Evolutionary conservation across 2,329 filamentous ascomycete species (phyloP).

Genomic region (Simplicillium aogashimaense): DNA sequence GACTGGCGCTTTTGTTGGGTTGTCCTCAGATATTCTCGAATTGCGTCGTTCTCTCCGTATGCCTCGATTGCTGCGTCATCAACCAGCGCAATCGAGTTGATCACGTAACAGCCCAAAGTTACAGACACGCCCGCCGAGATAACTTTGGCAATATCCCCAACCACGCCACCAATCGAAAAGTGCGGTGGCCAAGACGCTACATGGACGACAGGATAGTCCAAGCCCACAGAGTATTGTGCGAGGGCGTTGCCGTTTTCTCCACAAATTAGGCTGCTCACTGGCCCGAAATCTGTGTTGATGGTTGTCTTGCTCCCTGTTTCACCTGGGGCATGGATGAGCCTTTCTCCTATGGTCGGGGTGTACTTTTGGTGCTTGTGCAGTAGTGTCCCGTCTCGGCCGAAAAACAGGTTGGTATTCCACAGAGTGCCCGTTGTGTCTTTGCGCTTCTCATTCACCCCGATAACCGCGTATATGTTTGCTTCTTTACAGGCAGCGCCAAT

Average conservation of each 20-base stretch:
- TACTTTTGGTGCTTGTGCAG: slow-evolving; percentile 11
- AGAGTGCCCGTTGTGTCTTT: slow-evolving; percentile 8
- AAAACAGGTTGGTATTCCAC: slow-evolving; percentile 10
- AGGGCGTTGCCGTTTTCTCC: slow-evolving; percentile 10
- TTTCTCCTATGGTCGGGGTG: slow-evolving; percentile 9
- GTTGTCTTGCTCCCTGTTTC: slow-evolving; percentile 7
- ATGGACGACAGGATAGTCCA: slow-evolving; percentile 9
- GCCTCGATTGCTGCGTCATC: slow-evolving; percentile 6
- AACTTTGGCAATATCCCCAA: slow-evolving; percentile 1
- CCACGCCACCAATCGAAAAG: slow-evolving; percentile 1
- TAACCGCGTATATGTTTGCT: slow-evolving; percentile 6
- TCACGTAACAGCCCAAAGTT: slow-evolving; percentile 7
- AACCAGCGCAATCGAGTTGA: slow-evolving; percentile 7
- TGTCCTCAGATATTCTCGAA: neutral
- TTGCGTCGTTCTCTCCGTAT: slow-evolving; percentile 3
- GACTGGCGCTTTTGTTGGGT: slow-evolving; percentile 3
- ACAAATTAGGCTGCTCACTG: slow-evolving; percentile 9
- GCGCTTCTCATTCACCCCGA: slow-evolving; percentile 8
- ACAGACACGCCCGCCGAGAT: slow-evolving; percentile 3
- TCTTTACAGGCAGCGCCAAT: slow-evolving; percentile 7
- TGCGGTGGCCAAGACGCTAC: slow-evolving; percentile 9
- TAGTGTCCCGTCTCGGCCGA: slow-evolving; percentile 8
- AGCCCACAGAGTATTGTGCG: slow-evolving; percentile 6
- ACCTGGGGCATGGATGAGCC: slow-evolving; percentile 7
- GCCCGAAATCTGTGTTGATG: slow-evolving; percentile 5